Evolutionary conservation across 441 rosid species (phyloP).

Genomic region (Populus trichocarpa): DNA sequence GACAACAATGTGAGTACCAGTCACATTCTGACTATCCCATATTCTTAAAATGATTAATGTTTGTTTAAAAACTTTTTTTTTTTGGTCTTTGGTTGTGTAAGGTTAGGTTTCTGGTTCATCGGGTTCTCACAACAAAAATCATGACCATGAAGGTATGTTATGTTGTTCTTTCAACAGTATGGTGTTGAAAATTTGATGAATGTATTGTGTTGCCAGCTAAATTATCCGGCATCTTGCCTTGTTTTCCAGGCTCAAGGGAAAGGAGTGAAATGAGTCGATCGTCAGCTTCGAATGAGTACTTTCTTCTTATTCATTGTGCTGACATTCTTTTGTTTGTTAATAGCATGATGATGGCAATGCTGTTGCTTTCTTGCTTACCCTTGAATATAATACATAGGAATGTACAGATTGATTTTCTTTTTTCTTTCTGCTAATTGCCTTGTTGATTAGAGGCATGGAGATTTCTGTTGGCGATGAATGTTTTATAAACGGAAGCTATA

Average conservation of each 20-base stretch:
- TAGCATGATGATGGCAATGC: neutral
- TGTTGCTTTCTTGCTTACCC: neutral
- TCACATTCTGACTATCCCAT: neutral
- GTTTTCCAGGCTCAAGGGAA: slow-evolving; percentile 36
- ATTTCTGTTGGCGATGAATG: neutral
- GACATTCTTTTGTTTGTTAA: neutral
- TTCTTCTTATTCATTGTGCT: slow-evolving; percentile 22
- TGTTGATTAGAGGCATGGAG: neutral
- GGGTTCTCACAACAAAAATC: slow-evolving; percentile 24
- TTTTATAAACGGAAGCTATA: neutral
- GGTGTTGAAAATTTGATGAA: neutral
- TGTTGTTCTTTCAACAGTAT: neutral
- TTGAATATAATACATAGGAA: neutral
- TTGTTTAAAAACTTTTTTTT: neutral
- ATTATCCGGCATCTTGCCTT: neutral
- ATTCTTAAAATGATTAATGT: neutral
- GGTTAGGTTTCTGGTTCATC: slow-evolving; percentile 37
- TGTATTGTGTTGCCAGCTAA: neutral
- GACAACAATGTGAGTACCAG: slow-evolving; percentile 13
- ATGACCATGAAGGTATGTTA: slow-evolving; percentile 35
- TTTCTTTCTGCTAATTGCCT: neutral
- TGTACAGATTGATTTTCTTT: neutral
- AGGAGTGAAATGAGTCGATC: slow-evolving; percentile 24
- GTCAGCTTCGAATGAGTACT: slow-evolving; percentile 50
- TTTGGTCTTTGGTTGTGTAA: slow-evolving; percentile 5